A percentile compares a stretch with the other conserved stretches of the same genome.
These are phyloP conservation scores for Linum usitatissimum DNA, from an alignment of 345 rosid genomes.

Conservation along the genomic window DNA sequence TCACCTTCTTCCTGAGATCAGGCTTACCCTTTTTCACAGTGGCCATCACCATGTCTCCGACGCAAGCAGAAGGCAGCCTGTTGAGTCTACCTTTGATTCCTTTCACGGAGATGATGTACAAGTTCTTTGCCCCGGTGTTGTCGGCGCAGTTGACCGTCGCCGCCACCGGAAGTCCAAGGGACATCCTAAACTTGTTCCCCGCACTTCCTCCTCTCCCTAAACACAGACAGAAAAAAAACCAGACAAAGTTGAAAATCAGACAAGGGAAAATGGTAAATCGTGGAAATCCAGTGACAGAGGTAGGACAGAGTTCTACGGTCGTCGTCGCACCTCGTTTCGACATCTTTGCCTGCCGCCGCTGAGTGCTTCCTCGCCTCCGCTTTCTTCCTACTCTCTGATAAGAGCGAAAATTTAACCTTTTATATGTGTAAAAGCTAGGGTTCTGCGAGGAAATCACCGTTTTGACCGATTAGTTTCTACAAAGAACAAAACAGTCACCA, in stretches of 20 bases:
- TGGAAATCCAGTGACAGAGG: background rate
- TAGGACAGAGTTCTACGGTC: background rate
- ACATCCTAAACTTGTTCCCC: slow-evolving; percentile 6
- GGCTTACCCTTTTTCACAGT: slow-evolving; percentile 29
- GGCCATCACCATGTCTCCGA: slow-evolving; percentile 25
- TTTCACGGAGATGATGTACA: slow-evolving; percentile 7
- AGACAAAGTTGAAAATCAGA: background rate
- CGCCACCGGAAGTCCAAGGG: slow-evolving; percentile 4
- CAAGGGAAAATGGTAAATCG: background rate
- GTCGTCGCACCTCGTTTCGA: background rate
- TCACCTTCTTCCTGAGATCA: slow-evolving; percentile 27
- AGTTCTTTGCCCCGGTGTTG: slow-evolving; percentile 6
- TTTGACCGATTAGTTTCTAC: too few relatives aligned
- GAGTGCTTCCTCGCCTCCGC: background rate
- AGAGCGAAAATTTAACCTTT: background rate
- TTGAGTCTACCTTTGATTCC: slow-evolving; percentile 3
- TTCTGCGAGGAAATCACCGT: too few relatives aligned
- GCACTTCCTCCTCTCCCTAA: slow-evolving; percentile 1
- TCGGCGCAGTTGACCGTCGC: slow-evolving; percentile 7
- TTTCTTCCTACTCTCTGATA: background rate
- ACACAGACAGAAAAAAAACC: background rate
- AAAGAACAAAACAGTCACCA: too few relatives aligned
- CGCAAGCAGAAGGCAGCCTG: slow-evolving; percentile 3
- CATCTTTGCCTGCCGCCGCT: background rate
- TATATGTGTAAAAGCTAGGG: background rate